These are phyloP conservation scores for Solanum sejunctum DNA, from an alignment of 257 asterid genomes.

Conservation along the genomic window DNA sequence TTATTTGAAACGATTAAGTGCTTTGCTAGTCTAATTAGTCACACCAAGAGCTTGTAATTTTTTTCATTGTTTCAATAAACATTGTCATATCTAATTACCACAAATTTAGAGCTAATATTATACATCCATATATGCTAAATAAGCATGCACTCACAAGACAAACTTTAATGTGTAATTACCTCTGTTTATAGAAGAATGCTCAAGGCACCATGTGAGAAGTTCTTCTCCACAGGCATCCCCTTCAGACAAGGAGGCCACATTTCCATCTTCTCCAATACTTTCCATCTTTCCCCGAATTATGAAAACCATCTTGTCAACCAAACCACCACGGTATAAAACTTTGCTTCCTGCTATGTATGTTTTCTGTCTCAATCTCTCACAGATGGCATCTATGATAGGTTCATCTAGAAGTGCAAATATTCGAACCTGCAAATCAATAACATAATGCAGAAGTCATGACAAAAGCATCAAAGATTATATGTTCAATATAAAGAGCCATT, in stretches of 20 bases:
- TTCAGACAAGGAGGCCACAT: constrained; percentile 42
- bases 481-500: neutral
- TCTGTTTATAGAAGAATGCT: constrained; percentile 69
- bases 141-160: neutral
- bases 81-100: neutral
- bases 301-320: constrained; percentile 81
- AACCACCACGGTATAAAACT: constrained; percentile 51
- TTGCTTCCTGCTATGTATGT: constrained; percentile 68
- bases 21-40: neutral
- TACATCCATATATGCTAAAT: neutral
- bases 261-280: constrained; percentile 63
- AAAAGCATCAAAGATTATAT: neutral
- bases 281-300: constrained; percentile 83
- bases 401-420: constrained; percentile 72
- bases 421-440: constrained; percentile 40
- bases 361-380: constrained; percentile 72
- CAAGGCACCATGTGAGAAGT: constrained; percentile 93
- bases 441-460: neutral
- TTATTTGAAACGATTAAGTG: neutral
- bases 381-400: constrained; percentile 71
- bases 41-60: neutral
- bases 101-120: neutral
- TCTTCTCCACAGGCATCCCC: constrained; percentile 94
- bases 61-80: neutral
- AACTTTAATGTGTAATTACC: constrained; percentile 21